These are phyloP conservation scores for Ligustrum vulgare DNA, from an alignment of 257 asterid genomes.

Conservation along the genomic window DNA sequence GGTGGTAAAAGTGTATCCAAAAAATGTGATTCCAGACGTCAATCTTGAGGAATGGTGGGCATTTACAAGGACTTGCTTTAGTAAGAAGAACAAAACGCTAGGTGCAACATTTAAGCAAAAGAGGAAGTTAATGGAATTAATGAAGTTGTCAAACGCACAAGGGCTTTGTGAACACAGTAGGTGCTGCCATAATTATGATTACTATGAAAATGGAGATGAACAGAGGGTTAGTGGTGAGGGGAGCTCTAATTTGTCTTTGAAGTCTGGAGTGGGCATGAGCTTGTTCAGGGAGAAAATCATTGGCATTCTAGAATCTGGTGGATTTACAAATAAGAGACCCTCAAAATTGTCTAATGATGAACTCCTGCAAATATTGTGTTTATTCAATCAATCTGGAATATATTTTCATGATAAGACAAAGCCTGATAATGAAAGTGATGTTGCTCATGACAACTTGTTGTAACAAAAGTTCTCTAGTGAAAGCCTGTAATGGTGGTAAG, in stretches of 20 bases:
- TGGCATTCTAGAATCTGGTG: conserved; percentile 47
- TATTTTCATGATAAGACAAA: conserved; percentile 52
- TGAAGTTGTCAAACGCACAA: conserved; percentile 38
- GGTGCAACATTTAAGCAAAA: conserved; percentile 91
- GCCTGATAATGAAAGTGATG: conserved; percentile 27
- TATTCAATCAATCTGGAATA: conserved; percentile 70
- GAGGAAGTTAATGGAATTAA: conserved; percentile 70
- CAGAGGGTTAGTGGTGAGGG: conserved; percentile 22
- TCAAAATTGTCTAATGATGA: conserved; percentile 69
- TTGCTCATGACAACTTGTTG: conserved; percentile 30
- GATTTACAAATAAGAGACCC: conserved; percentile 78
- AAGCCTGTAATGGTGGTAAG: neutral
- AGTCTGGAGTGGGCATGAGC: conserved; percentile 24
- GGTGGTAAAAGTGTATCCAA: conserved; percentile 70
- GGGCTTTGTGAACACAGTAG: conserved; percentile 16
- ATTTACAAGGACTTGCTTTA: conserved; percentile 78
- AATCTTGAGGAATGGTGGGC: conserved; percentile 86
- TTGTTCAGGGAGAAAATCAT: conserved; percentile 49
- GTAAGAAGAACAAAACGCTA: conserved; percentile 79
- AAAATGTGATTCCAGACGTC: conserved; percentile 52
- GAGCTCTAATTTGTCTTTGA: conserved; percentile 8
- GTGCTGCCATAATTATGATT: conserved; percentile 15
- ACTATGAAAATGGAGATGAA: conserved; percentile 31
- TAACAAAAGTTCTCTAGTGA: conserved; percentile 11
- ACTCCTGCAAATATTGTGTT: conserved; percentile 49